phyloP scores from a whole-genome alignment of 148 eudicot species.

The Dianthus caryophyllus region DNA sequence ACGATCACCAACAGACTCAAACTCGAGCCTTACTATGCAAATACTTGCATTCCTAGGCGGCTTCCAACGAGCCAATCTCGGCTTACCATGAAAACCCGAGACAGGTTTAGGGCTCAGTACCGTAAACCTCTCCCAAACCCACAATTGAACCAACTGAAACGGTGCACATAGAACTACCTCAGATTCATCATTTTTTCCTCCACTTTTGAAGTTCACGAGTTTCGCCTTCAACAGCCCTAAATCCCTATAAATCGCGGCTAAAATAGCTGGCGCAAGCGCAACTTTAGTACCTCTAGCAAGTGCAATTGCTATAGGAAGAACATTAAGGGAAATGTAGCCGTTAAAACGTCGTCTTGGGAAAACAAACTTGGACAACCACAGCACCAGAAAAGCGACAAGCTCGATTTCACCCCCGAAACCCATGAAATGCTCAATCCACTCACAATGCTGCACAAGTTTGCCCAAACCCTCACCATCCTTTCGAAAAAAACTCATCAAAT shows the following conservation, averaged over 20 bases:
- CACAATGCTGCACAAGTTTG: neutral
- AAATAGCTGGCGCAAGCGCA: no score
- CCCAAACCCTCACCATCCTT: no score
- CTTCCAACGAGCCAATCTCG: constrained; percentile 34
- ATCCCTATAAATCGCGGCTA: constrained; percentile 34
- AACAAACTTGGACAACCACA: constrained; percentile 37
- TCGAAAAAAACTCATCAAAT: neutral
- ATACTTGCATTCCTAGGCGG: no score
- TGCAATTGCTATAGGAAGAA: no score
- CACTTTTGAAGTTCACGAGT: no score
- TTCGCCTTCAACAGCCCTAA: constrained; percentile 22
- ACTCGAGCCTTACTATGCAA: no score
- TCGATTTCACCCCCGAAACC: constrained; percentile 23
- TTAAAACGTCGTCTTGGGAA: constrained; percentile 7
- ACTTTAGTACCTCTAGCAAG: no score
- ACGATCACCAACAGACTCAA: no score
- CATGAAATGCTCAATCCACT: constrained; percentile 29
- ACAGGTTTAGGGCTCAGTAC: constrained; percentile 17
- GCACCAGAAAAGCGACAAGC: constrained; percentile 28
- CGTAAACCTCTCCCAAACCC: constrained; percentile 54
- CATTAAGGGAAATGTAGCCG: no score
- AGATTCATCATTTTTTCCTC: no score
- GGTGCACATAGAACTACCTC: no score
- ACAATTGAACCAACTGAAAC: no score
- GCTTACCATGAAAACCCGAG: constrained; percentile 1